A percentile compares a stretch with the other conserved stretches of the same genome.
phyloP scores from a whole-genome alignment of 192 early-diverging fungal genomes.

The Entomortierella chlamydospora region DNA sequence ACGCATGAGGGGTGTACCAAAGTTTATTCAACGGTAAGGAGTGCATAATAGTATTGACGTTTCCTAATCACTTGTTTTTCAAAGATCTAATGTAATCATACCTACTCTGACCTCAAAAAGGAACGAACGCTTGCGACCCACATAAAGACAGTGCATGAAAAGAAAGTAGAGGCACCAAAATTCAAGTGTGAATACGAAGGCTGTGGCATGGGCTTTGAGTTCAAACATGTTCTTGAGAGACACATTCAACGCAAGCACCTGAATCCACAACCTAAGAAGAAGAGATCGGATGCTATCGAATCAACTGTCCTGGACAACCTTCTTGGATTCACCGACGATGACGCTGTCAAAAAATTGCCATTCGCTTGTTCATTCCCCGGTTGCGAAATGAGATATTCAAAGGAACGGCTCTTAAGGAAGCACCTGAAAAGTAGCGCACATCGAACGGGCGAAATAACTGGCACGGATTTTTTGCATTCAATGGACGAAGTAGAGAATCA shows the following conservation, averaged over 20 bases:
- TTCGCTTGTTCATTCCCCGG: conserved; percentile 25
- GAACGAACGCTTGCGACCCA: conserved; percentile 45
- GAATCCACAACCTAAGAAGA: conserved; percentile 9
- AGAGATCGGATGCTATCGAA: conserved; percentile 21
- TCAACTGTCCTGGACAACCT: conserved; percentile 11
- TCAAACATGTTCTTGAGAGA: conserved; percentile 32
- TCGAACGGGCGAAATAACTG: conserved; percentile 3
- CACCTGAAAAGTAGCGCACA: conserved; percentile 25
- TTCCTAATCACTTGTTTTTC: too few relatives aligned
- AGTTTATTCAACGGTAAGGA: conserved; percentile 45
- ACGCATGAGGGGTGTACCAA: conserved; percentile 34
- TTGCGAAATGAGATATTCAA: conserved; percentile 13
- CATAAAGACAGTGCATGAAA: conserved; percentile 28
- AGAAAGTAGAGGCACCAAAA: background rate
- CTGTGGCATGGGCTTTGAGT: conserved; percentile 45
- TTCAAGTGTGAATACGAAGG: conserved; percentile 51
- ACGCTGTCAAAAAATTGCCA: conserved; percentile 8
- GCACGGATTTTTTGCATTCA: conserved; percentile 12
- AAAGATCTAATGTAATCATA: background rate
- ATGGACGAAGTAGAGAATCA: conserved; percentile 55
- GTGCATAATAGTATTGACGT: background rate
- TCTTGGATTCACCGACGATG: conserved; percentile 25
- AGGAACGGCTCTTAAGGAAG: conserved; percentile 16
- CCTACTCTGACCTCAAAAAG: conserved; percentile 3
- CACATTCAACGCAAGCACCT: conserved; percentile 18